Evolutionary conservation across 2,329 filamentous ascomycete genomes (phyloP), one percentile per base, ranked within the genome.

Genomic region (Pseudocercospora musae): DNA sequence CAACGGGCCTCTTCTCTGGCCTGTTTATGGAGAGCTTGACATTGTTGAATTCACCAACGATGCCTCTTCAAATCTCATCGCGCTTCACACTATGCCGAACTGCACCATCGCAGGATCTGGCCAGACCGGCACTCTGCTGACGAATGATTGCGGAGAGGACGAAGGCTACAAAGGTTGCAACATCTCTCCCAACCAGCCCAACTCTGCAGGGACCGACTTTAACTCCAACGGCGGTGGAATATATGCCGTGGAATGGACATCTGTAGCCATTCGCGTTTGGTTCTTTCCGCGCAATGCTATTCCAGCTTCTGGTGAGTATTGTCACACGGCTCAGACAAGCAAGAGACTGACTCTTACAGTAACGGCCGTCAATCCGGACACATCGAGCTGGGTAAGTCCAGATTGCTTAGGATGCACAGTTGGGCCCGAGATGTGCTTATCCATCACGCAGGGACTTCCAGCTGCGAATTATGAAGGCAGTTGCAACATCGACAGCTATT

Each of bases 141-240:
- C 65, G n/a, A 69, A 70, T 55, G 70, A 75, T 37, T 90, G 90
- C 52, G 91, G 94, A 81, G 11, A 89, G 92, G 3, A 60, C 58
- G 27, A 70, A 71, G 65, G 76, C 72, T 65, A 74, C 63, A 67
- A 61, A 25, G 74, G 74, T 31, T 75, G 73, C 67, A 62, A 64
- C 21, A 80, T 81, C 52, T 74, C 80, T 52, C 85, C 83, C 68
- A 91, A 87, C 67, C 66, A 72, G 33, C 68, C 67, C 18, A 65
- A 69, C 54, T 72, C 68, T 13, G 76, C 73, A 58, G 75, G 75
- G 18, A 64, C 66, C 8, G 71, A 69, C 42, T 75, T 77, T 67
- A 77, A 77, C 65, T 55, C 56, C 6, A 67, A 67, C 49, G 90
- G 90, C 15, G 74, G 75, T 50, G 74, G 72, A n/a, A 72, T 77